These are phyloP conservation scores for Colletotrichum sp. DNA, from an alignment of 2,329 filamentous ascomycete genomes.

Conservation along the genomic window DNA sequence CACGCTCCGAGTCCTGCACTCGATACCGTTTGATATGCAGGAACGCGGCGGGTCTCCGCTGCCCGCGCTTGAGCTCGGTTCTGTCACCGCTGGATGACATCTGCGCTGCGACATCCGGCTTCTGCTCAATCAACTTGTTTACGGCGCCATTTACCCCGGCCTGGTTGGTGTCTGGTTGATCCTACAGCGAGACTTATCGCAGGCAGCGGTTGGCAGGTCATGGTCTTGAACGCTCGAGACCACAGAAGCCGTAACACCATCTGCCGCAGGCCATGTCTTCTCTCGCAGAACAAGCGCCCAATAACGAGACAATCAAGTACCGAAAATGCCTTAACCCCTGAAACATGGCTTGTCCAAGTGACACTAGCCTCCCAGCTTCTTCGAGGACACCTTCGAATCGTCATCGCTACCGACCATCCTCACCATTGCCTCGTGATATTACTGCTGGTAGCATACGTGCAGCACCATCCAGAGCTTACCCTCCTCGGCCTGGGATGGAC, in stretches of 20 bases:
- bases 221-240: not conserved
- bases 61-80: not conserved
- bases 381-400: not conserved
- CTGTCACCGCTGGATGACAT: not conserved
- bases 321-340: not conserved
- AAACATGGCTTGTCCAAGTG: not conserved
- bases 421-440: not conserved
- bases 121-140: not conserved
- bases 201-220: not conserved
- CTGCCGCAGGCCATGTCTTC: not conserved
- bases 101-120: not conserved
- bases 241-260: not conserved
- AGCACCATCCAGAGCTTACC: not conserved
- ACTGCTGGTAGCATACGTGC: not conserved
- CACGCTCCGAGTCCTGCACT: not conserved
- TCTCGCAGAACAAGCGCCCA: not conserved
- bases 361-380: not conserved
- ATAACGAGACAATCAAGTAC: not conserved
- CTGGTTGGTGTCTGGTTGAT: not conserved
- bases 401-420: not conserved
- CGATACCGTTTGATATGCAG: not conserved
- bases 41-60: not conserved
- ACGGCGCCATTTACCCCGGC: not conserved
- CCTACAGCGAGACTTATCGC: not conserved
- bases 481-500: not conserved